These are phyloP conservation scores for Chlamydomonas sphaeroides DNA, from an alignment of 139 green algal genomes.

Conservation along the genomic window DNA sequence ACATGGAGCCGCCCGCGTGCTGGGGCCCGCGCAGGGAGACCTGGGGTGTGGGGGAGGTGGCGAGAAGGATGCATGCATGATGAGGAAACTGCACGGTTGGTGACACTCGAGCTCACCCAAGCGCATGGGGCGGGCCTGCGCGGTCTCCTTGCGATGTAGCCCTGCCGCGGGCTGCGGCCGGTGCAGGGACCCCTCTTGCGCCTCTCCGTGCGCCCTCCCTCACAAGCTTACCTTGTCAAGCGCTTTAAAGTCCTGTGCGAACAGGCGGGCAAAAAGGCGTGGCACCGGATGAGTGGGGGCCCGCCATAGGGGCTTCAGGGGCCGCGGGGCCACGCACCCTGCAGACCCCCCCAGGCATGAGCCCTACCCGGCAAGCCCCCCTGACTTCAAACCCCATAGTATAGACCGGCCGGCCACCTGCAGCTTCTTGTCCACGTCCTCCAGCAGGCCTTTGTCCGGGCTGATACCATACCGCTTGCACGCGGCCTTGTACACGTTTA, in stretches of 20 bases:
- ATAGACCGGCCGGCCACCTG: no score
- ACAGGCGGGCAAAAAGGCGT: no score
- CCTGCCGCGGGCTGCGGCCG: background rate
- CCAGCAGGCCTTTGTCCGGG: conserved; percentile 30
- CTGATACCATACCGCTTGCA: conserved; percentile 23
- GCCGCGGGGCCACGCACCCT: no score
- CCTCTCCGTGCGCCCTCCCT: background rate
- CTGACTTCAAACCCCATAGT: no score
- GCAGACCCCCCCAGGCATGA: no score
- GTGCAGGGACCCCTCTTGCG: background rate
- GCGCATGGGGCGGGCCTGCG: background rate
- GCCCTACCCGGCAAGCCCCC: no score
- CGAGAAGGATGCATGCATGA: background rate
- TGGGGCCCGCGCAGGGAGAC: conserved; percentile 44
- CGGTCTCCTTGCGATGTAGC: no score
- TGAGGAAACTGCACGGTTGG: background rate
- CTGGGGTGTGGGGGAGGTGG: background rate
- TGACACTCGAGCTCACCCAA: background rate
- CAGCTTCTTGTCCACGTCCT: conserved; percentile 37
- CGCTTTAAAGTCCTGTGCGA: conserved; percentile 14
- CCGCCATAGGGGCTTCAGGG: no score
- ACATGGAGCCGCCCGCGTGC: conserved; percentile 3
- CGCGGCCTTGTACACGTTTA: conserved; percentile 48
- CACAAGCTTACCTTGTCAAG: conserved; percentile 1
- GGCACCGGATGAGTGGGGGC: no score